A percentile compares a stretch with the other conserved stretches of the same genome.
Evolutionary conservation across 1,139 yeast genomes (phyloP).

Genomic region (Zygoascus meyerae): DNA sequence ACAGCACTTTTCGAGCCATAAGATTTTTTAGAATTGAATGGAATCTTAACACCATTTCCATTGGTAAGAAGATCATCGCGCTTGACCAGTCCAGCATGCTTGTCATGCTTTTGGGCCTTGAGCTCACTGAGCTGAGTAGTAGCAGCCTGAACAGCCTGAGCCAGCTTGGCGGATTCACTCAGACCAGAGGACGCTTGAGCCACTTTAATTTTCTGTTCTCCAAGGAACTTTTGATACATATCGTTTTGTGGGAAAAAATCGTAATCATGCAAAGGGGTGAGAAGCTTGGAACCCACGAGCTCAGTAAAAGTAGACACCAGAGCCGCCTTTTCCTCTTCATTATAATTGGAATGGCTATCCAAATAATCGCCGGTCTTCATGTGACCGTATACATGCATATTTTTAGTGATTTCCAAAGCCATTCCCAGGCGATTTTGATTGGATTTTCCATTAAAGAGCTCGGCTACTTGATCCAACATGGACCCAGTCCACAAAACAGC

Average conservation of each 20-base stretch:
- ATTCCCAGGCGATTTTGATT: neutral
- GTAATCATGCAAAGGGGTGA: slow-evolving; percentile 42
- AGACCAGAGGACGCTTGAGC: slow-evolving; percentile 17
- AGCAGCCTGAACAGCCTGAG: slow-evolving; percentile 45
- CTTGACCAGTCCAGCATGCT: slow-evolving; percentile 22
- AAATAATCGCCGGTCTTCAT: slow-evolving; percentile 58
- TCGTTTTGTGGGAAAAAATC: slow-evolving; percentile 37
- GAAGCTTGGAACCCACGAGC: slow-evolving; percentile 54
- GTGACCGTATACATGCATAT: slow-evolving; percentile 58
- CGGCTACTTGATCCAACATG: slow-evolving; percentile 52
- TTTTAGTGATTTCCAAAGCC: slow-evolving; percentile 49
- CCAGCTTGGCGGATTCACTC: slow-evolving; percentile 29
- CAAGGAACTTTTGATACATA: slow-evolving; percentile 20
- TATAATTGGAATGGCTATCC: slow-evolving; percentile 34
- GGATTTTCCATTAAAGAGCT: slow-evolving; percentile 13
- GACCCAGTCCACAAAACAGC: slow-evolving; percentile 72
- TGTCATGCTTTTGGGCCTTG: slow-evolving; percentile 31
- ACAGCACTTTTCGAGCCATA: neutral
- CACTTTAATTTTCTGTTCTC: slow-evolving; percentile 1
- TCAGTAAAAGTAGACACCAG: slow-evolving; percentile 38
- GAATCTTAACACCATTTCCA: slow-evolving; percentile 3
- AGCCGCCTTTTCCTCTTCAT: slow-evolving; percentile 30
- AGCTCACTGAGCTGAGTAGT: slow-evolving; percentile 40
- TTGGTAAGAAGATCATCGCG: slow-evolving; percentile 9
- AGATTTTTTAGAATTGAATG: neutral